Evolutionary conservation across 164 flowering plant species (phyloP), one percentile per base, ranked within the genome.

Genomic region (Nymphaea colorata): DNA sequence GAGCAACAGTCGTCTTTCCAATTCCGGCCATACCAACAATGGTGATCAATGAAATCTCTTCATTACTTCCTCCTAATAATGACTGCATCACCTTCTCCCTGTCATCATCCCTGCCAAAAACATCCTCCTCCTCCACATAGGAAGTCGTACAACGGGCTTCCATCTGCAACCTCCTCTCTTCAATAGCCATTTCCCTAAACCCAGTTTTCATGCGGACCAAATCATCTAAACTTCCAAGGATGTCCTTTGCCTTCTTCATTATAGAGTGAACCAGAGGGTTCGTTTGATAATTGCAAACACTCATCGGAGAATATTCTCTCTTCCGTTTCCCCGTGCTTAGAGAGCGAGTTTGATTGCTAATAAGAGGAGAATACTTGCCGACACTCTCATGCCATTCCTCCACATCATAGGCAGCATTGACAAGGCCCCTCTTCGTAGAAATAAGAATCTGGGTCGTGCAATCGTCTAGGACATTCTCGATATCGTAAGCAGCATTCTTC

Each of bases 401-500:
- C n/a, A 5, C n/a, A 8, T 8, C 36, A 8, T 6, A 61, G 16
- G 64, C 11, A 61, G 64, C n/a, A 4, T 2, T 12, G 12, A 10
- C 64, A 5, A 6, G 64, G 16, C 6, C 41, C n/a, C n/a, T n/a
- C 7, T 61, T n/a, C n/a, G 8, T 61, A 2, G 64, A 61, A 7
- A 7, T 61, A n/a, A 6, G 16, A 8, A 61, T 11, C n/a, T 61
- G 44, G 12, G 15, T 41, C 44, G 16, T 43, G 47, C 41, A 70
- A 3, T 66, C 68, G 43, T 70, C 73, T 6, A 65, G 14, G 4
- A 66, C 25, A 55, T 65, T 68, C 7, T 59, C 64, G 0, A 59
- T 68, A 59, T 70, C 73, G 41, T 70, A 70, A 7, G 68, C 68
- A 10, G 42, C 68, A 15, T 65, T 68, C 36, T 61, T 18, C 12